Percentiles rank a stretch among this genome's conserved stretches.
phyloP scores from a whole-genome alignment of 495 filamentous ascomycete genomes.

The Penicillium macrosclerotiorum region DNA sequence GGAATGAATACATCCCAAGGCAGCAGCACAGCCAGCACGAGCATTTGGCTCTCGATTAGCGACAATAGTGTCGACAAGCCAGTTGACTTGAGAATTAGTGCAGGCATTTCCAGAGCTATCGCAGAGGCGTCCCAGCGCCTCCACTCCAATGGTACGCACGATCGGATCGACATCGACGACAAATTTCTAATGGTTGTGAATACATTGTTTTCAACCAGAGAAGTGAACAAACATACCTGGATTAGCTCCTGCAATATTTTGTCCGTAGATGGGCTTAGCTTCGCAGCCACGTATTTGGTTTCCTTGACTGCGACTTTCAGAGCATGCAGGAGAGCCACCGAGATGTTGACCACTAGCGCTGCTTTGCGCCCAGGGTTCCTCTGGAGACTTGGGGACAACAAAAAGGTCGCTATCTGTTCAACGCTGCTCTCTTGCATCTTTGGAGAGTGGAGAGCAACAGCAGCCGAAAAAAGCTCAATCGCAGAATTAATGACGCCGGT shows the following conservation, averaged over 20 bases:
- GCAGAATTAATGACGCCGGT: conserved; percentile 94
- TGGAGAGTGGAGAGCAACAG: conserved; percentile 78
- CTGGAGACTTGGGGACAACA: conserved; percentile 74
- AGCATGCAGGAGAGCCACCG: conserved; percentile 73
- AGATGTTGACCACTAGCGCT: conserved; percentile 87
- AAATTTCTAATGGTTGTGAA: conserved; percentile 51
- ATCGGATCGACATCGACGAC: conserved; percentile 79
- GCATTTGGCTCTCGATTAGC: conserved; percentile 89
- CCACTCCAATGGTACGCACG: conserved; percentile 79
- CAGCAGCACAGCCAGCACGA: conserved; percentile 89
- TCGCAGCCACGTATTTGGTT: conserved; percentile 66
- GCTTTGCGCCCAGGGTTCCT: conserved; percentile 85
- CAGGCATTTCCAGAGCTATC: conserved; percentile 83
- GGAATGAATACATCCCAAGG: conserved; percentile 88
- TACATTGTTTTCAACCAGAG: conserved; percentile 3
- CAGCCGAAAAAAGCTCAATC: conserved; percentile 86
- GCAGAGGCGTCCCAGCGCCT: conserved; percentile 87
- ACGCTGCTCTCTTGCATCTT: conserved; percentile 95
- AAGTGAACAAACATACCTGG: conserved; percentile 42
- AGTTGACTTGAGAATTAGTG: conserved; percentile 85
- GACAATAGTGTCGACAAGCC: conserved; percentile 90
- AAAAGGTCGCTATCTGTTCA: conserved; percentile 85
- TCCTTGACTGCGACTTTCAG: conserved; percentile 84
- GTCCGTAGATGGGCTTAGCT: conserved; percentile 75
- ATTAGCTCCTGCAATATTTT: conserved; percentile 84